phyloP scores from a whole-genome alignment of 768 basidiomycete species.

The Psilocybe cyanescens region DNA sequence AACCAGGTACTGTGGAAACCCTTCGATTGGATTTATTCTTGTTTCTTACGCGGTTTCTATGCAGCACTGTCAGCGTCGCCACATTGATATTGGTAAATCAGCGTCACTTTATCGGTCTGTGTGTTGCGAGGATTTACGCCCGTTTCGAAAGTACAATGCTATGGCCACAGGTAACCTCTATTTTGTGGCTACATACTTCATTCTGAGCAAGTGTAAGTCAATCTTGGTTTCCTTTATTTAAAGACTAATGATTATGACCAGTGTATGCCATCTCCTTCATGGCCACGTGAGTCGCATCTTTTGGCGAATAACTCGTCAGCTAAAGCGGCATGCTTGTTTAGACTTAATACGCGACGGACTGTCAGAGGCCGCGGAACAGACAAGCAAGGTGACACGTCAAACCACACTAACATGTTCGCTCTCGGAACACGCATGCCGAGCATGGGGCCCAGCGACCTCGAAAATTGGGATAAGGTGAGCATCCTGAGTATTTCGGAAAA shows the following conservation, averaged over 20 bases:
- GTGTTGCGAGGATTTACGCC: background rate
- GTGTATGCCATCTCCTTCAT: conserved; percentile 69
- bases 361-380: conserved; percentile 62
- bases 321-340: conserved; percentile 21
- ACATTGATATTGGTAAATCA: conserved; percentile 59
- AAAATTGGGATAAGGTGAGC: conserved; percentile 36
- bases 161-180: conserved; percentile 59
- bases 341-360: conserved; percentile 63
- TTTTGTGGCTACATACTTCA: conserved; percentile 65
- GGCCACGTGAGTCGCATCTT: conserved; percentile 52
- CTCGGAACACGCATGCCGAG: conserved; percentile 49
- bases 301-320: background rate
- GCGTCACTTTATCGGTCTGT: background rate
- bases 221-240: background rate
- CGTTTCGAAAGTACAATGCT: conserved; percentile 51
- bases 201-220: conserved; percentile 64
- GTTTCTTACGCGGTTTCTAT: background rate
- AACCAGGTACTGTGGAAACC: conserved; percentile 47
- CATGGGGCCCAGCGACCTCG: conserved; percentile 38
- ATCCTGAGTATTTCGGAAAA: background rate
- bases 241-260: conserved; percentile 20
- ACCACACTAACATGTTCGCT: conserved; percentile 55
- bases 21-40: background rate
- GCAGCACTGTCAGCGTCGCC: conserved; percentile 47
- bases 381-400: conserved; percentile 37